Conservation (phyloP, 1,284 basidiomycete genomes). For the Puccinia polysora region DNA sequence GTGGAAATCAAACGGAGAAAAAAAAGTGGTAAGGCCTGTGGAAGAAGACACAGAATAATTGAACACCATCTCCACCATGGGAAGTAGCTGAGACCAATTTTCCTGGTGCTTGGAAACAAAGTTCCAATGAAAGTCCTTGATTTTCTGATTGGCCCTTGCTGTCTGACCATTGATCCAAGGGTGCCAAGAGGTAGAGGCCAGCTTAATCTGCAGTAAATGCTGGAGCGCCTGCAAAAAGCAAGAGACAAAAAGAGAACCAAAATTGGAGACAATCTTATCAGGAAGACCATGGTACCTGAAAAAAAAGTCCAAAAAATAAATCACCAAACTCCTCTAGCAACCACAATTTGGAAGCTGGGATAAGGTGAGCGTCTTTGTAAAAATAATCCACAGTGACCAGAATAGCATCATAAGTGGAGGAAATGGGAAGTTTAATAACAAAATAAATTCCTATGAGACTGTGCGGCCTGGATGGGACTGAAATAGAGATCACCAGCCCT, state of each 20-base stretch:
- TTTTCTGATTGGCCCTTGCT: slow-evolving; percentile 1
- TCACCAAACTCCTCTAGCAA: background rate
- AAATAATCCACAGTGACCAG: background rate
- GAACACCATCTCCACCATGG: too few species aligned
- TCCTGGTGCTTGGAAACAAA: too few species aligned
- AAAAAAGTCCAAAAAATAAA: background rate
- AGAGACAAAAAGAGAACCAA: background rate
- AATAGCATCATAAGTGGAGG: slow-evolving; percentile 1
- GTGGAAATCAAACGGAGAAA: too few species aligned
- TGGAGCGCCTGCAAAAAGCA: background rate
- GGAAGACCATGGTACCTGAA: slow-evolving; percentile 6
- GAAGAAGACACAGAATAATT: too few species aligned
- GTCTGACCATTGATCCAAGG: slow-evolving; percentile 19
- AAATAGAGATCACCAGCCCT: background rate
- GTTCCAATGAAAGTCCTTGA: too few species aligned
- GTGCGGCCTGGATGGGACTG: background rate
- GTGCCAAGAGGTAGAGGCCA: background rate
- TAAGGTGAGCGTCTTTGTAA: slow-evolving; percentile 3
- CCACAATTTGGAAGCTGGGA: background rate
- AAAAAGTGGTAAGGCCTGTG: too few species aligned
- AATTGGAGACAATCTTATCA: slow-evolving; percentile 3
- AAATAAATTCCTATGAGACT: slow-evolving; percentile 1
- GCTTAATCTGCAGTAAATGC: background rate
- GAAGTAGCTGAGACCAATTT: too few species aligned
- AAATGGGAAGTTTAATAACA: slow-evolving; percentile 14